These are phyloP conservation scores for Pterocarpus macrocarpus DNA, from an alignment of 306 rosid genomes.

Conservation along the genomic window DNA sequence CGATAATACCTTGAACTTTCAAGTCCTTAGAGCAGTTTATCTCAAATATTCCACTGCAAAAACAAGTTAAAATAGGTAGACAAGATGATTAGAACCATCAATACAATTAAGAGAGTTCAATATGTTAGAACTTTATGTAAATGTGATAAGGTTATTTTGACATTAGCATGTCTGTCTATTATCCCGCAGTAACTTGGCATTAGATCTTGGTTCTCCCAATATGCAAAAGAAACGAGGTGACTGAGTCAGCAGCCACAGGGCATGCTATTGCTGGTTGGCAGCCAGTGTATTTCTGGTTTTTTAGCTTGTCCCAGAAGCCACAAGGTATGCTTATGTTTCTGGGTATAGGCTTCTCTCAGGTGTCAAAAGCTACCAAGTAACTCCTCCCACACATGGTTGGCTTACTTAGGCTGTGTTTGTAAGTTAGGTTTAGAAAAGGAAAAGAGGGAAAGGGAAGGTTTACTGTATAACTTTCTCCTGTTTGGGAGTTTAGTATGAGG, in stretches of 20 bases:
- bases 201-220: not conserved
- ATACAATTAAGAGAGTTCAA: slow-evolving; percentile 11
- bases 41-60: slow-evolving; percentile 97
- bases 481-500: no score
- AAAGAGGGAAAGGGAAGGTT: not conserved
- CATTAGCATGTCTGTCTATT: slow-evolving; percentile 4
- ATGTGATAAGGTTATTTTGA: slow-evolving; percentile 2
- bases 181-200: slow-evolving; percentile 5
- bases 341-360: not conserved
- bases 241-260: not conserved
- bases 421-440: not conserved
- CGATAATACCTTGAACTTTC: slow-evolving; percentile 90
- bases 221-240: not conserved
- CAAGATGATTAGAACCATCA: slow-evolving; percentile 3
- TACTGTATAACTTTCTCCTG: no score
- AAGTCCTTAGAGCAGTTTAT: slow-evolving; percentile 97
- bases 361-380: slow-evolving; percentile 16
- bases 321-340: slow-evolving; percentile 1
- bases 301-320: slow-evolving; percentile 9
- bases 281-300: slow-evolving; percentile 9
- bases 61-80: slow-evolving; percentile 36
- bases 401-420: not conserved
- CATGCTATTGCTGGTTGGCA: not conserved
- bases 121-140: not conserved
- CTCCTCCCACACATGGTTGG: not conserved